These are phyloP conservation scores for Inosperma sp. DNA, from an alignment of 768 basidiomycete genomes.

Conservation along the genomic window DNA sequence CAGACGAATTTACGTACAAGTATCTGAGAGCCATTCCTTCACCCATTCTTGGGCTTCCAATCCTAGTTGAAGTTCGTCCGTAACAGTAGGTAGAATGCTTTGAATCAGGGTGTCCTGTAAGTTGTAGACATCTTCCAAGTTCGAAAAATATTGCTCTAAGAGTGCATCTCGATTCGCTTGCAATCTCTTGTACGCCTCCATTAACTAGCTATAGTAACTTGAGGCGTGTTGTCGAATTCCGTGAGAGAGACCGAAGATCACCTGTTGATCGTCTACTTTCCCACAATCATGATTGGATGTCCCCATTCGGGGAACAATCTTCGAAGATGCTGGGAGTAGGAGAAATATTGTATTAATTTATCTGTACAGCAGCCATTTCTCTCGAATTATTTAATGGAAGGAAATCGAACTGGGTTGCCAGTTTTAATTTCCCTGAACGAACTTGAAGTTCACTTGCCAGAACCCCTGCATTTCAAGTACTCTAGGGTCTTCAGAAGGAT, in stretches of 20 bases:
- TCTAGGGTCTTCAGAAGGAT: neutral
- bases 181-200: slow-evolving; percentile 40
- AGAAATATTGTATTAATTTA: no score
- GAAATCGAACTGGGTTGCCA: no score
- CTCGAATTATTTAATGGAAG: no score
- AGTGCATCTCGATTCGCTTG: slow-evolving; percentile 45
- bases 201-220: slow-evolving; percentile 10
- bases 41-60: slow-evolving; percentile 47
- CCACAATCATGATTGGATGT: no score
- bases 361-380: no score
- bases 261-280: neutral
- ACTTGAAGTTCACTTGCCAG: no score
- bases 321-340: no score
- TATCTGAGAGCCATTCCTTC: slow-evolving; percentile 61
- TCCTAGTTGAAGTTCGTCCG: slow-evolving; percentile 52
- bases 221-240: neutral
- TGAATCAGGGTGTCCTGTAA: slow-evolving; percentile 50
- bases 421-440: no score
- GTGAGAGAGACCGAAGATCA: neutral
- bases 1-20: slow-evolving; percentile 41
- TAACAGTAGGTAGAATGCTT: slow-evolving; percentile 56
- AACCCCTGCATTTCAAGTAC: no score
- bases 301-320: no score
- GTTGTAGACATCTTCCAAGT: slow-evolving; percentile 41
- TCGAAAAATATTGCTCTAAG: slow-evolving; percentile 45